phyloP scores from a whole-genome alignment of 1,284 basidiomycete genomes.

The Cystobasidium sp. region DNA sequence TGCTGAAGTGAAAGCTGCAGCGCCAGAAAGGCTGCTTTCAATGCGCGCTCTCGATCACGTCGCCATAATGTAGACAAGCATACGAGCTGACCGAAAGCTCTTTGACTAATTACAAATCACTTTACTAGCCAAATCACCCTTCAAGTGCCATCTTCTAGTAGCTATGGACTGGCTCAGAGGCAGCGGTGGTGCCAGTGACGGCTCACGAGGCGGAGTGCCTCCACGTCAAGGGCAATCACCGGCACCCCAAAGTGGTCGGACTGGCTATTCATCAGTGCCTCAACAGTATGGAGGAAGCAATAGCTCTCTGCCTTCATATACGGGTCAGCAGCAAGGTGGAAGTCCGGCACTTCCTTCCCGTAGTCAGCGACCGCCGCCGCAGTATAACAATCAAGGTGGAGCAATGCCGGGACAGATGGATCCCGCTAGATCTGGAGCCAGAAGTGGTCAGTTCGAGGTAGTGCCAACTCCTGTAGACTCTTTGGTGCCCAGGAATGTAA shows the following conservation, averaged over 20 bases:
- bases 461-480: slow-evolving; percentile 60
- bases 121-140: neutral
- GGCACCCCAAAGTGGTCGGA: slow-evolving; percentile 47
- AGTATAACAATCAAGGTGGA: slow-evolving; percentile 7
- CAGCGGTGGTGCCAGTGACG: neutral
- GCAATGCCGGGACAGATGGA: slow-evolving; percentile 12
- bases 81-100: neutral
- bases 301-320: slow-evolving; percentile 17
- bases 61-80: too few relatives aligned
- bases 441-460: slow-evolving; percentile 55
- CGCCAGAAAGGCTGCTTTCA: too few relatives aligned
- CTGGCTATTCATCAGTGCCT: slow-evolving; percentile 23
- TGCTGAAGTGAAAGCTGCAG: too few relatives aligned
- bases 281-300: slow-evolving; percentile 27
- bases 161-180: slow-evolving; percentile 39
- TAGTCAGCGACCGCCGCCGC: slow-evolving; percentile 9
- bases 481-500: slow-evolving; percentile 72
- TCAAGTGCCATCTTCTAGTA: neutral
- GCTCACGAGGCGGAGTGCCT: slow-evolving; percentile 24
- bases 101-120: neutral
- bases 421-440: neutral
- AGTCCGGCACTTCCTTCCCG: slow-evolving; percentile 9
- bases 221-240: slow-evolving; percentile 50
- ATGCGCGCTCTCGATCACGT: too few relatives aligned
- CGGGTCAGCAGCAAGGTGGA: slow-evolving; percentile 17